Percentiles rank a stretch among this genome's conserved stretches.
These are phyloP conservation scores for Scleroderma citrinum DNA, from an alignment of 768 basidiomycete species.

Conservation along the genomic window DNA sequence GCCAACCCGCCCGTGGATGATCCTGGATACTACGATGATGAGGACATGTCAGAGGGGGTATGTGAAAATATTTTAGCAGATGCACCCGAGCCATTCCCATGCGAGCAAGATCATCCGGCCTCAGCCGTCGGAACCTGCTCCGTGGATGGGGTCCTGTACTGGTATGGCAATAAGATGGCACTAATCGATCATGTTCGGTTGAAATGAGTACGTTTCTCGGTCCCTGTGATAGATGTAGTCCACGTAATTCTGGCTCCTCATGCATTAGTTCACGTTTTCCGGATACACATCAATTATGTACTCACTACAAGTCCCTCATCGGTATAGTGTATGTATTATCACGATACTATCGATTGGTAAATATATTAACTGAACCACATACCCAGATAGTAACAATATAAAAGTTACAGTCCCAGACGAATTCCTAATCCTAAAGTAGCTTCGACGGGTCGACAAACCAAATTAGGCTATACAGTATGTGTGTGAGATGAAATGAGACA, in stretches of 20 bases:
- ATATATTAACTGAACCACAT: no score
- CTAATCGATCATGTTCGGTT: no score
- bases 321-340: neutral
- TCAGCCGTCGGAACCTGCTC: slow-evolving; percentile 12
- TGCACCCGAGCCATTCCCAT: slow-evolving; percentile 14
- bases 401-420: no score
- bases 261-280: neutral
- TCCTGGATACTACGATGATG: slow-evolving; percentile 8
- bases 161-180: slow-evolving; percentile 19
- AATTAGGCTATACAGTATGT: no score
- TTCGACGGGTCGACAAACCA: no score
- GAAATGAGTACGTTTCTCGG: no score
- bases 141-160: slow-evolving; percentile 10
- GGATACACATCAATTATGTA: neutral
- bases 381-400: no score
- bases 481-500: no score
- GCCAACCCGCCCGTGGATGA: slow-evolving; percentile 2
- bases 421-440: no score
- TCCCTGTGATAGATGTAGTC: no score
- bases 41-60: slow-evolving; percentile 11
- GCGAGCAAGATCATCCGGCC: slow-evolving; percentile 6
- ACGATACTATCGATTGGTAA: neutral
- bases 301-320: neutral
- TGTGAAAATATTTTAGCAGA: slow-evolving; percentile 13
- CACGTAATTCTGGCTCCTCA: neutral